A percentile compares a stretch with the other conserved stretches of the same genome.
Evolutionary conservation across 1,284 basidiomycete genomes (phyloP).

Genomic region (Trametes polyzona): DNA sequence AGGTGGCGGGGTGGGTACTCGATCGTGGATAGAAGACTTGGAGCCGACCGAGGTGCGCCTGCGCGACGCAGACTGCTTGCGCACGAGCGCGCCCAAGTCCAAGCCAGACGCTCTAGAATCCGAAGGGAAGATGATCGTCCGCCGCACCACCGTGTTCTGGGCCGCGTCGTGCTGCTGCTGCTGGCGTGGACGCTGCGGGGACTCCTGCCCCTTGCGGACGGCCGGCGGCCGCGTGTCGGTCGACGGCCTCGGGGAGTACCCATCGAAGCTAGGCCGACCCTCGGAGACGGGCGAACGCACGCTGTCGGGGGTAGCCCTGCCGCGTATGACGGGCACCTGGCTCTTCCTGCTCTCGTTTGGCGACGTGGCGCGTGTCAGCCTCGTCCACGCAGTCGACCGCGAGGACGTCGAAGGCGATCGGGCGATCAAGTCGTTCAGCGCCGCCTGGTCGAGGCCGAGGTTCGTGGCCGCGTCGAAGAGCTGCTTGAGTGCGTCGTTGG

Average conservation of each 20-base stretch:
- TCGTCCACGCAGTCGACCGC: slow-evolving; percentile 50
- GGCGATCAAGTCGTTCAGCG: slow-evolving; percentile 67
- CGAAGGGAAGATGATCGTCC: slow-evolving; percentile 78
- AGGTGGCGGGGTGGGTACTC: slow-evolving; percentile 81
- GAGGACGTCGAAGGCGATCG: slow-evolving; percentile 72
- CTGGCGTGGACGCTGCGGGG: slow-evolving; percentile 42
- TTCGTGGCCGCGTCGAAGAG: slow-evolving; percentile 75
- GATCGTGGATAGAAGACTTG: slow-evolving; percentile 73
- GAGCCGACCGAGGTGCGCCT: slow-evolving; percentile 57
- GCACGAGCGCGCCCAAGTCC: slow-evolving; percentile 55
- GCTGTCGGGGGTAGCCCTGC: slow-evolving; percentile 28
- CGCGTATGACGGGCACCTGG: slow-evolving; percentile 28
- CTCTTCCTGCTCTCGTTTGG: slow-evolving; percentile 36
- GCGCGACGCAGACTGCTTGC: slow-evolving; percentile 52
- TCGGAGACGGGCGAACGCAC: slow-evolving; percentile 35
- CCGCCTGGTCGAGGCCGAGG: slow-evolving; percentile 72
- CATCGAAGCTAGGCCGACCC: slow-evolving; percentile 42
- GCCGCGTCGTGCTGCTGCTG: slow-evolving; percentile 39
- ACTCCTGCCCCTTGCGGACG: slow-evolving; percentile 41
- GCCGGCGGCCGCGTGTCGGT: slow-evolving; percentile 39
- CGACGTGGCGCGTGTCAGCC: slow-evolving; percentile 49
- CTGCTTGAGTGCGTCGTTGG: slow-evolving; percentile 60
- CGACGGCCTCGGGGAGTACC: slow-evolving; percentile 35
- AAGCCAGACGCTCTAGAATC: slow-evolving; percentile 57
- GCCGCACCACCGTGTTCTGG: slow-evolving; percentile 61